Evolutionary conservation across 331 rosid species (phyloP), one percentile per base, ranked within the genome.

Genomic region (Cydonia oblonga): DNA sequence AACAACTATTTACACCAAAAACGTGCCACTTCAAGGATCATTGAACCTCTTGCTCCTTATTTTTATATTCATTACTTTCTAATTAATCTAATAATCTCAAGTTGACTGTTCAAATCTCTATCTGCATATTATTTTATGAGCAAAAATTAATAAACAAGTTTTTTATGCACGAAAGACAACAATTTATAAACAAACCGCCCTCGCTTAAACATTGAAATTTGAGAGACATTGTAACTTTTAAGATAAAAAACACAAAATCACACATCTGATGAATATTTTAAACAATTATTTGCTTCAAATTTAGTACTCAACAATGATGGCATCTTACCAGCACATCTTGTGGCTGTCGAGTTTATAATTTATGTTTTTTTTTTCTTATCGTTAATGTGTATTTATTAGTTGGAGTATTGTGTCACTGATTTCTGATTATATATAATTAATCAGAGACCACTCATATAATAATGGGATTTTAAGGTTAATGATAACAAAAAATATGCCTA

Each of bases 401-500:
- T 16, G 54, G 74, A 20, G 28, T 71, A 38, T 19, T 49, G 54
- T 6, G 75, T 58, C 57, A 54, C 75, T 49, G 53, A 18, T 5
- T 38, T 38, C 42, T 38, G 54, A 49, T 49, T 49, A 49, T 49
- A 49, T 49, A 49, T 49, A 49, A 28, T 57, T 72, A 42, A 72
- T 72, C 76, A 72, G 59, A 60, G 60, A 72, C 76, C 68, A 26
- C 44, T 72, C 28, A 57, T 60, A 42, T 49, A 42, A 60, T 60
- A 42, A 60, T 26, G 6, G 68, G 57, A 18, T 26, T 60, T 25
- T 28, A n/a, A 19, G 59, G 29, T 53, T 28, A 42, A 42, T 42
- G 29, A 72, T 72, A 26, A 42, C 29, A n/a, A 63, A 30, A n/a
- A 32, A 18, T 1, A 58, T 25, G 68, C 18, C 46, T 42, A 60